Evolutionary conservation across 257 asterid species (phyloP).

Genomic region (Rhazya stricta): DNA sequence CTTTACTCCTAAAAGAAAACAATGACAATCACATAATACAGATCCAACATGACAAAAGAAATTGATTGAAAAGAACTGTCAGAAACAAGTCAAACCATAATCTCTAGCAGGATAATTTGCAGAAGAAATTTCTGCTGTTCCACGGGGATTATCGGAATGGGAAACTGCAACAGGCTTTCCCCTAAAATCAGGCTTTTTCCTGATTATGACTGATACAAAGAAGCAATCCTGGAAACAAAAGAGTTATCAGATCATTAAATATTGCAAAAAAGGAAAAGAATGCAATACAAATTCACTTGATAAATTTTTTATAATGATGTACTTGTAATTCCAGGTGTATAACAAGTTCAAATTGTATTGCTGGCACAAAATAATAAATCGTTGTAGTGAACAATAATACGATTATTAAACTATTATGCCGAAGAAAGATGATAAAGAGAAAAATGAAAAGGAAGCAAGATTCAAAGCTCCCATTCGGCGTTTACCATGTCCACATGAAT

Average conservation of each 20-base stretch:
- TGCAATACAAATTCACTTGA: background rate
- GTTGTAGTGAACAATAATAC: background rate
- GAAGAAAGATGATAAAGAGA: background rate
- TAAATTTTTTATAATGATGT: background rate
- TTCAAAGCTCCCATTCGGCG: slow-evolving; percentile 13
- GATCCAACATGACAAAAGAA: background rate
- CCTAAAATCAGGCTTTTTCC: slow-evolving; percentile 59
- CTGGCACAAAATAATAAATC: background rate
- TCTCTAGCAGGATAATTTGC: slow-evolving; percentile 94
- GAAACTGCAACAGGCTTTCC: slow-evolving; percentile 90
- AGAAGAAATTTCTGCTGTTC: slow-evolving; percentile 93
- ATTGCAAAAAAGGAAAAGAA: background rate
- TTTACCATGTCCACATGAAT: slow-evolving; percentile 89
- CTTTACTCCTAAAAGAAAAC: slow-evolving; percentile 58
- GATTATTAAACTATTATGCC: background rate
- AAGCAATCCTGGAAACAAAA: slow-evolving; percentile 70
- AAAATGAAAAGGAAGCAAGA: background rate
- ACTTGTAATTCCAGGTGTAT: background rate
- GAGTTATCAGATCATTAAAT: background rate
- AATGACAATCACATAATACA: background rate
- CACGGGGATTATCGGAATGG: slow-evolving; percentile 89
- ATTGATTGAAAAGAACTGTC: slow-evolving; percentile 5
- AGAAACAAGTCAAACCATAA: slow-evolving; percentile 53
- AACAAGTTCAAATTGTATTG: background rate
- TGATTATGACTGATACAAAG: slow-evolving; percentile 84